phyloP scores from a whole-genome alignment of 805 yeast species.

The Yarrowia phangngaensis region DNA sequence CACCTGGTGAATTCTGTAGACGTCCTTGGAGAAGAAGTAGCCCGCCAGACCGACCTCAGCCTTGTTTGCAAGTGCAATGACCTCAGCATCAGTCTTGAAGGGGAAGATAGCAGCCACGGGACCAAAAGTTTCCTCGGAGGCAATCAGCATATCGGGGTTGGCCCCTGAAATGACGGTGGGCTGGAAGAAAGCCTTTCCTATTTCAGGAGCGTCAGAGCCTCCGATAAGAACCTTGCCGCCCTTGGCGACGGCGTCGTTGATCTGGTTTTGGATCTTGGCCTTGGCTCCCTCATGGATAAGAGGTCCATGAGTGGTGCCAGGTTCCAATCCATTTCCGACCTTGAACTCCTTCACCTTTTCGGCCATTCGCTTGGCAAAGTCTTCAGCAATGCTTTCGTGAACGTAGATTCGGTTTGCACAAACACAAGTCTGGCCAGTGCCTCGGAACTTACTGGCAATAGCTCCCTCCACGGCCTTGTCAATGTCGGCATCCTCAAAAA shows the following conservation, averaged over 20 bases:
- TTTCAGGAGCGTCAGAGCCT: slow-evolving; percentile 51
- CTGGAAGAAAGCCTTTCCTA: slow-evolving; percentile 63
- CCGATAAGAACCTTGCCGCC: slow-evolving; percentile 66
- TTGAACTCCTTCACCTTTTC: slow-evolving; percentile 46
- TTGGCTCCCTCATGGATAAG: slow-evolving; percentile 62
- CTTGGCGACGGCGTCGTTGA: slow-evolving; percentile 59
- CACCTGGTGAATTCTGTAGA: slow-evolving; percentile 53
- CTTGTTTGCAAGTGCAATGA: slow-evolving; percentile 56
- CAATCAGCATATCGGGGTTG: slow-evolving; percentile 53
- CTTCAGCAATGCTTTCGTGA: slow-evolving; percentile 61
- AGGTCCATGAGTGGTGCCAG: slow-evolving; percentile 70
- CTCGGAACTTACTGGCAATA: slow-evolving; percentile 64
- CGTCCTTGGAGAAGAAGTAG: slow-evolving; percentile 60
- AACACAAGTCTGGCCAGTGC: slow-evolving; percentile 78
- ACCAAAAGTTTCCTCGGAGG: slow-evolving; percentile 75
- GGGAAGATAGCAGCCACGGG: slow-evolving; percentile 70
- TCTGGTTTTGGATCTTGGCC: slow-evolving; percentile 56
- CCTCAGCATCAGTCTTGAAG: slow-evolving; percentile 64
- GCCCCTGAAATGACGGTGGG: slow-evolving; percentile 66
- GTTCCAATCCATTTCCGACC: slow-evolving; percentile 61
- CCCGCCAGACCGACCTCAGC: slow-evolving; percentile 75
- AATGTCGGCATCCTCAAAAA: slow-evolving; percentile 68
- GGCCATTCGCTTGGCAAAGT: slow-evolving; percentile 51
- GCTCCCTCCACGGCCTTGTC: slow-evolving; percentile 65
- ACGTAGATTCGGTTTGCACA: slow-evolving; percentile 71